Evolutionary conservation across 352 stramenopile genomes (phyloP), one percentile per base, ranked within the genome.

Genomic region (Thraustochytrium striatum): DNA sequence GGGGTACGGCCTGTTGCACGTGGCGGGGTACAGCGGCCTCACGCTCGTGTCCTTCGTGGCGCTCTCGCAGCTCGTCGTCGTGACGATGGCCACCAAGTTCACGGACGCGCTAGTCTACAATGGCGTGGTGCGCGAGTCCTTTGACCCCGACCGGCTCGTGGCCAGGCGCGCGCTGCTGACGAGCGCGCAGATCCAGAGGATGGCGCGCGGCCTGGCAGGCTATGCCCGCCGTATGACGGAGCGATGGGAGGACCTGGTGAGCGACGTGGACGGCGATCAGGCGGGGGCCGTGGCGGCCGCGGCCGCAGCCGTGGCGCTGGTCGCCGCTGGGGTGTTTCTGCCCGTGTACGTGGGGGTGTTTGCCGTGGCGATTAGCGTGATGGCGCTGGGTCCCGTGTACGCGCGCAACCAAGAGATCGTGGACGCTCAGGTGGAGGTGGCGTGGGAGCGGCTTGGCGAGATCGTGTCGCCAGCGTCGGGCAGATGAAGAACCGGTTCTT

Each of bases 11-110:
- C 65, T 75, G 11, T 16, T 75, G 7, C 65, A 75, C 47, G 43
- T 55, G 30, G 65, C 65, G 11, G 44, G 68, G 65, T 75, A 75
- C 47, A 43, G 30, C 3, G 2, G 65, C 9, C 32, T 75, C 41
- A 75, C 65, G 41, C 43, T 75, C 0, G 28, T 75, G 32, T 55
- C 41, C 30, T 75, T 75, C 41, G 68, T 75, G 65, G 36, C 61
- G 21, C 44, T 75, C 32, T 75, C 61, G 13, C 65, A 75, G 35
- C 50, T 75, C 21, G 44, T 43, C 33, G 30, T 61, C 5, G 68
- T 25, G 41, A 38, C 39, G 9, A 43, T 75, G 33, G 52, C 65
- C 9, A 32, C 52, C 11, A 39, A 38, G 11, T 75, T 75, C 52
- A 62, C 65, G 13, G 41, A 39, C 16, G 65, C 44, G 39, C 65